phyloP scores from a whole-genome alignment of 129 eudicot genomes.

The Escallonia herrerae region DNA sequence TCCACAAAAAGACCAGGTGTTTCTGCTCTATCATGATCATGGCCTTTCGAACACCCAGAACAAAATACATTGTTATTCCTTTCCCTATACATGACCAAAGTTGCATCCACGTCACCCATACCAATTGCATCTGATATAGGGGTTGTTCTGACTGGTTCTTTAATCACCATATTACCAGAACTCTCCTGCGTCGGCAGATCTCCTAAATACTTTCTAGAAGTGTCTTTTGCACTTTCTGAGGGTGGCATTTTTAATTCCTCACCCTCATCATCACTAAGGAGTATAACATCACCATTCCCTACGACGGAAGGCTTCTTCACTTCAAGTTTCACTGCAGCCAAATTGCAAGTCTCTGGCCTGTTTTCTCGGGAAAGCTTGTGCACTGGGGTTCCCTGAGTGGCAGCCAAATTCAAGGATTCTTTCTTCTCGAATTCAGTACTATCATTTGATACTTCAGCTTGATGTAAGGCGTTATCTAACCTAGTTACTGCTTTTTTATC shows the following conservation, averaged over 20 bases:
- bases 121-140: constrained; percentile 14
- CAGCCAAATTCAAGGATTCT: constrained; percentile 4
- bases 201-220: constrained; percentile 7
- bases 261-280: constrained; percentile 85
- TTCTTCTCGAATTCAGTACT: constrained; percentile 21
- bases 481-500: constrained; percentile 20
- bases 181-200: constrained; percentile 6
- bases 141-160: background rate
- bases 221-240: constrained; percentile 11
- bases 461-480: constrained; percentile 17
- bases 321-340: constrained; percentile 18
- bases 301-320: constrained; percentile 16
- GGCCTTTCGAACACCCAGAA: constrained; percentile 25
- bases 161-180: constrained; percentile 8
- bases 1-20: constrained; percentile 15
- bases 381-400: constrained; percentile 3
- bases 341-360: background rate
- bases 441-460: constrained; percentile 12
- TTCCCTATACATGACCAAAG: constrained; percentile 1
- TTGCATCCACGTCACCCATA: constrained; percentile 13
- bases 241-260: constrained; percentile 27
- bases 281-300: constrained; percentile 38
- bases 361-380: constrained; percentile 10
- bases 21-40: constrained; percentile 27
- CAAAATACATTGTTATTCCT: constrained; percentile 7